A percentile compares a stretch with the other conserved stretches of the same genome.
phyloP scores from a whole-genome alignment of 495 filamentous ascomycete species.

The Xylaria scruposa region DNA sequence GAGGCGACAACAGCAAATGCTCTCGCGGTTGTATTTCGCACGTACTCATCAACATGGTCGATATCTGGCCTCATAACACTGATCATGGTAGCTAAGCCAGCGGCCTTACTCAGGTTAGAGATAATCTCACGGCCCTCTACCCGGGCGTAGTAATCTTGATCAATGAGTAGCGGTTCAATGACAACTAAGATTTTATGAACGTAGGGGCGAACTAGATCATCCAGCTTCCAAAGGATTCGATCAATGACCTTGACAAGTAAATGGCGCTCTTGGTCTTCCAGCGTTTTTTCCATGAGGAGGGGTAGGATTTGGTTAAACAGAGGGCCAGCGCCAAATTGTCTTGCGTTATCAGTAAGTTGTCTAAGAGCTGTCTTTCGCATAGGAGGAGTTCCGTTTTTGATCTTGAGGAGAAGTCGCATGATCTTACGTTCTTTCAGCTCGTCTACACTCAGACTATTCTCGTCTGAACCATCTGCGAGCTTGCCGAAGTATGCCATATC shows the following conservation, averaged over 20 bases:
- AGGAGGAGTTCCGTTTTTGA: slow-evolving; percentile 98
- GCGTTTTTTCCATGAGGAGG: slow-evolving; percentile 95
- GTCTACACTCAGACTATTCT: slow-evolving; percentile 88
- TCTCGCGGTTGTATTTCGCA: slow-evolving; percentile 97
- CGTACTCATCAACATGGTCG: slow-evolving; percentile 97
- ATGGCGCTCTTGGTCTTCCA: slow-evolving; percentile 99
- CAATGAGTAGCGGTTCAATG: slow-evolving; percentile 97
- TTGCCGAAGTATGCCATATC: slow-evolving; percentile 99
- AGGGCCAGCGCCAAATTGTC: slow-evolving; percentile 92
- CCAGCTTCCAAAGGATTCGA: slow-evolving; percentile 96
- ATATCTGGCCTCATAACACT: slow-evolving; percentile 99
- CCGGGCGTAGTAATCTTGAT: slow-evolving; percentile 98
- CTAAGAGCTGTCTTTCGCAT: slow-evolving; percentile 99
- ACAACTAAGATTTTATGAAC: slow-evolving; percentile 99
- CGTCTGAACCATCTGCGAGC: slow-evolving; percentile 92
- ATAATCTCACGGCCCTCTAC: slow-evolving; percentile 99
- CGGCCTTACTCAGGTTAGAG: slow-evolving; percentile 94
- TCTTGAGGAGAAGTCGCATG: slow-evolving; percentile 94
- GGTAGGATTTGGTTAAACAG: slow-evolving; percentile 98
- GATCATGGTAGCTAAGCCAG: slow-evolving; percentile 98
- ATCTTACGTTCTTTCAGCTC: slow-evolving; percentile 98
- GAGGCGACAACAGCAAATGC: slow-evolving; percentile 98
- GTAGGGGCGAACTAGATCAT: slow-evolving; percentile 94
- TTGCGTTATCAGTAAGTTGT: slow-evolving; percentile 96
- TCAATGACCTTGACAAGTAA: slow-evolving; percentile 99